Evolutionary conservation across 352 stramenopile genomes (phyloP), one percentile per base, ranked within the genome.

Genomic region (Saprolegnia diclina): DNA sequence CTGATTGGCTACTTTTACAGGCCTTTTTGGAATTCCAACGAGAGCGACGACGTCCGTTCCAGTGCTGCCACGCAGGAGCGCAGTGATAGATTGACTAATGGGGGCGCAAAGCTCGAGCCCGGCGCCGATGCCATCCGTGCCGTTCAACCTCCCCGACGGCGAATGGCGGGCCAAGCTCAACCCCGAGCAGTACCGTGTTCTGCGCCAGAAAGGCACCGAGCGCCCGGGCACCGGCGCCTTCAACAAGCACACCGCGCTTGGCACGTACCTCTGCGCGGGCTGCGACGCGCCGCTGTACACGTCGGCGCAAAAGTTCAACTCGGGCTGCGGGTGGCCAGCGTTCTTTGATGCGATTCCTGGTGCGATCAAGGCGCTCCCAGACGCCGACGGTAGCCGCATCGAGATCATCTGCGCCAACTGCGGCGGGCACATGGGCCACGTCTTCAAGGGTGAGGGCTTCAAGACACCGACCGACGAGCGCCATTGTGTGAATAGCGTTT

Each of bases 151-250:
- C 63, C 84, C 77, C 64, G 78, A 95, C 37, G 74, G 74, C 19
- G 88, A 97, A 69, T 97, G 89, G 88, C 88, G 94, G 74, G 65
- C 84, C 59, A 76, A 74, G 24, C 83, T 97, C 53, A 83, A 77
- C 71, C 81, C 82, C 0, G 79, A 83, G 65, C 83, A 97, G 77
- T 97, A 79, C 73, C 72, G 92, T 63, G 83, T 97, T 42, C 79
- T 97, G 75, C 87, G 90, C n/a, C 82, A 94, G 57, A 97, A 97
- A 71, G 89, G 88, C 57, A 97, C 89, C 53, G 90, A 97, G 79
- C 87, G 83, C 56, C 76, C 85, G 11, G 86, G 85, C 54, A 96
- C 86, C 42, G 89, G 89, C 74, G 80, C 91, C 76, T 96, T 94
- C 78, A 90, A 94, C 79, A 95, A 96, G 72, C 77, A 89, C 74